These are phyloP conservation scores for Leishmania guyanensis DNA, from an alignment of 208 protist genomes.

Conservation along the genomic window DNA sequence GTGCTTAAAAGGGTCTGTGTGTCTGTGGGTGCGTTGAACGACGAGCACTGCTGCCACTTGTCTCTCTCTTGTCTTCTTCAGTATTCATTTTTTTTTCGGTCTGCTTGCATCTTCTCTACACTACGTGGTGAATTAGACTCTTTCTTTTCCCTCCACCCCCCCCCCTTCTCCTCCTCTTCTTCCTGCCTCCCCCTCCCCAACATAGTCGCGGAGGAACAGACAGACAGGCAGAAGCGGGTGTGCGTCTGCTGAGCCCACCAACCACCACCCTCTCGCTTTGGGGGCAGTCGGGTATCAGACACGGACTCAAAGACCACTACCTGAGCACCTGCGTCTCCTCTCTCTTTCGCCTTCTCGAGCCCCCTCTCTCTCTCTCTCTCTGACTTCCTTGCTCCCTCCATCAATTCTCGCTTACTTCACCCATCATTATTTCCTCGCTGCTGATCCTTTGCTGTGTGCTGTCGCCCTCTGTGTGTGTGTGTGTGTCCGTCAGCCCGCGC, in stretches of 20 bases:
- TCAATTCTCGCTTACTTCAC: background rate
- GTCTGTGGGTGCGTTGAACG: background rate
- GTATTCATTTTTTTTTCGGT: background rate
- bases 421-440: background rate
- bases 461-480: background rate
- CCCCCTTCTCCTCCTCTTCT: no score
- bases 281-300: background rate
- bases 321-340: no score
- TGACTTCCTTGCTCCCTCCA: background rate
- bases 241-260: no score
- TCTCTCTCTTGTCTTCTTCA: background rate
- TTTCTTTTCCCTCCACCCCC: no score
- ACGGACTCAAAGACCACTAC: background rate
- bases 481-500: background rate
- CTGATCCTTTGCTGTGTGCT: background rate
- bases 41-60: background rate
- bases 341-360: no score
- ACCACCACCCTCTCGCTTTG: background rate
- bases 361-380: no score
- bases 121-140: no score
- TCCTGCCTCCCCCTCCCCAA: no score
- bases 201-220: no score
- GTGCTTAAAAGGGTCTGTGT: background rate
- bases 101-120: no score
- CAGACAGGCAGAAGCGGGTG: no score